These are phyloP conservation scores for Baorangia bicolor DNA, from an alignment of 768 basidiomycete species.

Conservation along the genomic window DNA sequence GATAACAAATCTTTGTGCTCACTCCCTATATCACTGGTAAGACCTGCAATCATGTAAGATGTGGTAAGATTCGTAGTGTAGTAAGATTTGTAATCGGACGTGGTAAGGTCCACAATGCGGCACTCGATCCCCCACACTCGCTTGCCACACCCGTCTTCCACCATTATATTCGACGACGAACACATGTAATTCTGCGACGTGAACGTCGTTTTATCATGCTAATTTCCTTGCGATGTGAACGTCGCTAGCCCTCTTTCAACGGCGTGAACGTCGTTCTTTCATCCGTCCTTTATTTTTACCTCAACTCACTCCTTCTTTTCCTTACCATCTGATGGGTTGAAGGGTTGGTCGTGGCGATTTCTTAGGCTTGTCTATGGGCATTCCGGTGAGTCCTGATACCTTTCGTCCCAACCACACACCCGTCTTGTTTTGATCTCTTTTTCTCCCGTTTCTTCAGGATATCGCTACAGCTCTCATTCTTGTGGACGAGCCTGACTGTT, in stretches of 20 bases:
- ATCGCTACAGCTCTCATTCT: background rate
- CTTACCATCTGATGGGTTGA: too few species aligned
- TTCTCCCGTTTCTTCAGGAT: background rate
- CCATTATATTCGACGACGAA: too few species aligned
- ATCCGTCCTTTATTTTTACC: background rate
- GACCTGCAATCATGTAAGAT: too few species aligned
- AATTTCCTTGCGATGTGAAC: background rate
- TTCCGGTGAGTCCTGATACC: background rate
- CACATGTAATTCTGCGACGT: background rate
- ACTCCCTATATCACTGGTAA: too few species aligned
- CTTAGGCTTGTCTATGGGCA: background rate
- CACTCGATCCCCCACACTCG: background rate
- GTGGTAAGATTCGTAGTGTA: background rate
- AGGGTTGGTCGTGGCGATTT: background rate
- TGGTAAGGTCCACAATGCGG: too few species aligned
- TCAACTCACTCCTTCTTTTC: too few species aligned
- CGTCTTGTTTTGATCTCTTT: background rate
- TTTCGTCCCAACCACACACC: background rate
- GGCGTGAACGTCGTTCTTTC: background rate
- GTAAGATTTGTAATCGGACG: too few species aligned
- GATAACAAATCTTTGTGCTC: too few species aligned
- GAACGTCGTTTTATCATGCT: background rate
- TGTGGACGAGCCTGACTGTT: background rate
- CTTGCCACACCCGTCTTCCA: background rate
- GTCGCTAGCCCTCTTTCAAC: too few species aligned